These are phyloP conservation scores for Pseudopediastrum boryanum DNA, from an alignment of 139 green algal species.

Conservation along the genomic window DNA sequence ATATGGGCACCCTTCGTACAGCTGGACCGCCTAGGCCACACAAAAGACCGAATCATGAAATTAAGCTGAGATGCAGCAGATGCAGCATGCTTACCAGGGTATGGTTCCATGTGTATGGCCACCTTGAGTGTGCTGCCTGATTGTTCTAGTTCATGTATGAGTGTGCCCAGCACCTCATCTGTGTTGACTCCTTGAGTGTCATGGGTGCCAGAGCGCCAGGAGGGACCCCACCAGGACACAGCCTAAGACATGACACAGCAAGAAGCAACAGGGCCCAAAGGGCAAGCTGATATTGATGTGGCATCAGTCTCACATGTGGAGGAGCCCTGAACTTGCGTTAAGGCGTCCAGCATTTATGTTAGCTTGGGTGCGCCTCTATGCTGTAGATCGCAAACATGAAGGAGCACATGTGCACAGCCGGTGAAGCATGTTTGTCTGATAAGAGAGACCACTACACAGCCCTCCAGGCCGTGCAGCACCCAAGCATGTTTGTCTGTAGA, in stretches of 20 bases:
- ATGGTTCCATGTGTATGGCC: constrained; percentile 62
- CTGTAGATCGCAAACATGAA: too few relatives aligned
- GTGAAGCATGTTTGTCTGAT: too few relatives aligned
- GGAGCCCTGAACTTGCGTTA: too few relatives aligned
- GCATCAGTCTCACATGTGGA: too few relatives aligned
- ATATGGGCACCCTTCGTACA: not conserved
- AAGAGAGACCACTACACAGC: too few relatives aligned
- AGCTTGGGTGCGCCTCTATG: too few relatives aligned
- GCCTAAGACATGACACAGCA: constrained; percentile 26
- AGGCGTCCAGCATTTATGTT: too few relatives aligned
- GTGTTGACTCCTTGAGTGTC: constrained; percentile 57
- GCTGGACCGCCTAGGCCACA: not conserved
- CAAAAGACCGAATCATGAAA: not conserved
- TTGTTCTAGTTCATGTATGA: constrained; percentile 15
- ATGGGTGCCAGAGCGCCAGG: constrained; percentile 39
- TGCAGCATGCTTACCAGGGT: constrained; percentile 48
- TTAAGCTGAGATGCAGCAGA: too few relatives aligned
- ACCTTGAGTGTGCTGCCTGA: constrained; percentile 38
- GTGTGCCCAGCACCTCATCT: constrained; percentile 26
- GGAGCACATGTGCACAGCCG: too few relatives aligned
- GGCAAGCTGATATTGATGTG: not conserved
- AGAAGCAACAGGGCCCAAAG: not conserved
- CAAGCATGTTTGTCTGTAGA: too few relatives aligned
- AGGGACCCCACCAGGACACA: constrained; percentile 56
- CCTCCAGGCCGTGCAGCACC: too few relatives aligned